A percentile compares a stretch with the other conserved stretches of the same genome.
phyloP scores from a whole-genome alignment of 768 basidiomycete species.

The Termitomyces sp. region DNA sequence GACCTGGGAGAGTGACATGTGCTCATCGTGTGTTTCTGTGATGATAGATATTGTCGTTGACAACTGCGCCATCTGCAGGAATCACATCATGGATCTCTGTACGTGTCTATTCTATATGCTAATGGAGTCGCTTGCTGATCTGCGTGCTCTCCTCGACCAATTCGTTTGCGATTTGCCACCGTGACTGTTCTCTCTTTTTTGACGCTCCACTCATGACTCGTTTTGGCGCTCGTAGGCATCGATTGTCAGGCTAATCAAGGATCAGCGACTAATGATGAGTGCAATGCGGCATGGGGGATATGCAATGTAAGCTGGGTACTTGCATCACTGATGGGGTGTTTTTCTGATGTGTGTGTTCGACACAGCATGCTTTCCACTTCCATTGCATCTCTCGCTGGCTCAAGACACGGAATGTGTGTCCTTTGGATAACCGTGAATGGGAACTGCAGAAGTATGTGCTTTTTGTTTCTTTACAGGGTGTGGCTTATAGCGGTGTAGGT shows the following conservation, averaged over 20 bases:
- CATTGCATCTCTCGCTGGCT: slow-evolving; percentile 99
- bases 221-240: slow-evolving; percentile 59
- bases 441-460: slow-evolving; percentile 90
- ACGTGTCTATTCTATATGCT: slow-evolving; percentile 22
- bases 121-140: neutral
- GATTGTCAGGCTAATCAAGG: slow-evolving; percentile 99
- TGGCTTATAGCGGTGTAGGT: slow-evolving; percentile 1
- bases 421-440: slow-evolving; percentile 94
- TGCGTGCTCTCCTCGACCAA: neutral
- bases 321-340: neutral
- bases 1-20: neutral
- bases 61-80: slow-evolving; percentile 99
- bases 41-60: slow-evolving; percentile 91
- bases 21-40: neutral
- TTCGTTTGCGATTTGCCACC: neutral
- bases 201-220: neutral
- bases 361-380: slow-evolving; percentile 97
- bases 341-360: neutral
- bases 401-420: slow-evolving; percentile 95
- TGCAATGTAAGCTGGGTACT: slow-evolving; percentile 69
- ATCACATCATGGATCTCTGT: slow-evolving; percentile 99
- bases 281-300: slow-evolving; percentile 98
- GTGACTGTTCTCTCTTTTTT: neutral
- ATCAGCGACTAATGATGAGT: slow-evolving; percentile 93
- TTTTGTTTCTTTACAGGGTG: neutral